Evolutionary conservation across 768 basidiomycete genomes (phyloP), one percentile per base, ranked within the genome.

Genomic region (Podaxis mareebaensis): DNA sequence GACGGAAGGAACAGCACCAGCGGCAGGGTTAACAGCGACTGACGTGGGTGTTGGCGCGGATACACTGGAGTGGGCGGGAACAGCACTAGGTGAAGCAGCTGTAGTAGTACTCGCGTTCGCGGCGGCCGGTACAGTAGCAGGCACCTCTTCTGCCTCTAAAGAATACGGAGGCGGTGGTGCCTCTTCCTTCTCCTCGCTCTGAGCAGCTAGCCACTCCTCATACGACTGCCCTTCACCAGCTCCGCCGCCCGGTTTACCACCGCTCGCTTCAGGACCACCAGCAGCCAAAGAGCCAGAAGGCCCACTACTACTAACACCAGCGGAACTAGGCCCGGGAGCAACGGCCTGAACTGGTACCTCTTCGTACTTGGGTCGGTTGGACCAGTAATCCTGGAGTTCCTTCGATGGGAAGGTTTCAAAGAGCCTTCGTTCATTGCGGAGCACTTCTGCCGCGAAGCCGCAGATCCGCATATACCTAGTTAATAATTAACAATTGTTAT

Each of bases 301-400:
- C 15, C 48, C 63, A 28, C 53, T 61, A 54, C 22, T 48, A 40
- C 28, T 53, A 39, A 36, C 58, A 15, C 56, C 53, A 33, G 64
- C 60, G 22, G 66, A 64, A 20, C 75, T 75, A 55, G 79, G 76
- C 22, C 74, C 68, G 26, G 73, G 75, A 39, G 74, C 76, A 0
- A 68, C 72, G 11, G 72, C 66, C 55, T 70, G 71, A 13, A 65
- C 63, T 49, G 71, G 70, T 26, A 75, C 72, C n/a, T 78, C 74
- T 65, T 88, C 88, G 63, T 83, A 86, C 54, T 74, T 80, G 20
- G 90, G 89, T 4, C 88, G 76, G 39, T 82, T 78, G 8, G 81
- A 71, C 90, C 90, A 92, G 69, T 90, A 93, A 69, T 92, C 89
- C 64, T 89, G 83, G 10, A 92, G 71, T 67, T 91, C 90, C 63